Conservation (phyloP, 345 rosid genomes). For the Xanthoceras sorbifolium region DNA sequence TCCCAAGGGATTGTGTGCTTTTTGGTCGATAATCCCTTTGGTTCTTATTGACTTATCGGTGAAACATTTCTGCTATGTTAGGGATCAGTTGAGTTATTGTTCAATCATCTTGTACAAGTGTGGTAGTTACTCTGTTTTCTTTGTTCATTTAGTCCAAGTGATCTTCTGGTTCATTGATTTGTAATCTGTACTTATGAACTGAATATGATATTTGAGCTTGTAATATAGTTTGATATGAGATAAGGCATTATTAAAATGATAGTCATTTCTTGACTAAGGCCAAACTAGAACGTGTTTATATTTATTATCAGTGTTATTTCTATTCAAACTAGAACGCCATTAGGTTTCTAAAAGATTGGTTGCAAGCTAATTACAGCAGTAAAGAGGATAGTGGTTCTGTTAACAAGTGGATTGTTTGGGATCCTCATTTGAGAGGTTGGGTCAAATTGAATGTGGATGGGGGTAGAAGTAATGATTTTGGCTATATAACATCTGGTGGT, state of each 20-base stretch:
- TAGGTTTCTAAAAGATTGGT: too few relatives aligned
- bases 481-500: too few relatives aligned
- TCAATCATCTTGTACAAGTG: conserved; percentile 4
- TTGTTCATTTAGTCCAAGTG: not conserved
- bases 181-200: not conserved
- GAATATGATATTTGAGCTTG: not conserved
- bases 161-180: not conserved
- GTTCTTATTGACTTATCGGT: conserved; percentile 29
- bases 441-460: too few relatives aligned
- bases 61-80: conserved; percentile 7
- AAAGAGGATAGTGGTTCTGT: too few relatives aligned
- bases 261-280: not conserved
- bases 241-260: not conserved
- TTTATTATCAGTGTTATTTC: too few relatives aligned
- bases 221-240: not conserved
- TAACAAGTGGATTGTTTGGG: too few relatives aligned
- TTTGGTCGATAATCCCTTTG: conserved; percentile 15
- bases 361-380: too few relatives aligned
- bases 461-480: too few relatives aligned
- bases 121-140: not conserved
- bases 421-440: too few relatives aligned
- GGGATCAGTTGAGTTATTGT: conserved; percentile 16
- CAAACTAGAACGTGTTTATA: not conserved
- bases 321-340: too few relatives aligned
- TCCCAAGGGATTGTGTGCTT: conserved; percentile 12